Conservation (phyloP, 2,329 filamentous ascomycete species). For the Neocatenulostroma microsporum region DNA sequence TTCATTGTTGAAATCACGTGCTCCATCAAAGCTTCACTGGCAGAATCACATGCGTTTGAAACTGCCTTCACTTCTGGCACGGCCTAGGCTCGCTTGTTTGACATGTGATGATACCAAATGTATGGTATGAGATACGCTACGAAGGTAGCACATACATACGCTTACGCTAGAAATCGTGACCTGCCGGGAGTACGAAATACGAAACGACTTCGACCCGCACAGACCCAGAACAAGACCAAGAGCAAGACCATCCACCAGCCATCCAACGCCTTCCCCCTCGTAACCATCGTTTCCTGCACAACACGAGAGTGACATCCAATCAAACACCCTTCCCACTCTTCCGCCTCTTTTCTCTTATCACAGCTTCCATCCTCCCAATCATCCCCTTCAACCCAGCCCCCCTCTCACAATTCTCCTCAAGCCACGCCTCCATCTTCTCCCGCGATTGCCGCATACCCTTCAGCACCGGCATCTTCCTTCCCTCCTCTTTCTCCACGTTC, state of each 20-base stretch:
- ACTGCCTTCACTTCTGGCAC: too few relatives aligned
- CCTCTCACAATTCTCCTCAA: conserved; percentile 73
- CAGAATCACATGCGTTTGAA: too few relatives aligned
- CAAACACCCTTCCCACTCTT: conserved; percentile 14
- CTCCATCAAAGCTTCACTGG: too few relatives aligned
- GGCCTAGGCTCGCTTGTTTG: too few relatives aligned
- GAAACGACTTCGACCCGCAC: background rate
- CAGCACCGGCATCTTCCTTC: conserved; percentile 61
- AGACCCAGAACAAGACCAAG: background rate
- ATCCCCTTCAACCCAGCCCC: conserved; percentile 54
- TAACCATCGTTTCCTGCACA: too few relatives aligned
- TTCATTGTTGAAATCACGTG: too few relatives aligned
- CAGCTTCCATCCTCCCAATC: conserved; percentile 57
- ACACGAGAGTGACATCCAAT: too few relatives aligned
- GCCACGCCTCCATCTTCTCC: conserved; percentile 75
- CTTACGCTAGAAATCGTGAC: background rate
- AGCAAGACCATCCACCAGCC: too few relatives aligned
- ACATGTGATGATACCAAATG: too few relatives aligned
- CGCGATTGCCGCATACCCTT: conserved; percentile 61
- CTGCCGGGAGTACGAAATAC: background rate
- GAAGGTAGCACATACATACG: background rate
- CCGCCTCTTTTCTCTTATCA: conserved; percentile 48
- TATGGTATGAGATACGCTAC: too few relatives aligned
- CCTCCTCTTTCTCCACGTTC: conserved; percentile 58
- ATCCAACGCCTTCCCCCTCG: too few relatives aligned